Evolutionary conservation across 305 asterid genomes (phyloP).

Genomic region (Fraxinus albicans): DNA sequence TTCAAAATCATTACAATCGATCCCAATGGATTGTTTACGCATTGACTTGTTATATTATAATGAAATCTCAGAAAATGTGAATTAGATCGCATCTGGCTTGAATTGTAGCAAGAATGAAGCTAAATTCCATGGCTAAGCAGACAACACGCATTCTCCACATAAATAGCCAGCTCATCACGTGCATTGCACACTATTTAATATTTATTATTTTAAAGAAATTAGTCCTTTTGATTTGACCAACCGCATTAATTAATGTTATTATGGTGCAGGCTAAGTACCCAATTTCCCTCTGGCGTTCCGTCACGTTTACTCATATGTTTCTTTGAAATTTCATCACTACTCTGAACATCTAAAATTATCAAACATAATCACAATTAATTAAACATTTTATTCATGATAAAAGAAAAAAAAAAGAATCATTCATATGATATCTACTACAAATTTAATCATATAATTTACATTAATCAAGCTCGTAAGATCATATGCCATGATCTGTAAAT

Average conservation of each 20-base stretch:
- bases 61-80: not conserved
- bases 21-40: not conserved
- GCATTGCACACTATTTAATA: conserved; percentile 36
- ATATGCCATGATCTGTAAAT: conserved; percentile 18
- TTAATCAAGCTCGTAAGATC: conserved; percentile 24
- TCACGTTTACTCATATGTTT: conserved; percentile 50
- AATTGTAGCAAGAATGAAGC: conserved; percentile 6
- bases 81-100: conserved; percentile 2
- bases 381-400: not conserved
- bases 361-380: not conserved
- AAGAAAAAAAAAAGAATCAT: conserved; percentile 21
- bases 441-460: conserved; percentile 47
- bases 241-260: conserved; percentile 32
- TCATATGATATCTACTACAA: conserved; percentile 10
- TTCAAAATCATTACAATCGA: not conserved
- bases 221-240: conserved; percentile 30
- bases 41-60: not conserved
- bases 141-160: conserved; percentile 25
- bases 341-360: not conserved
- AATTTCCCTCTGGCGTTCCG: conserved; percentile 62
- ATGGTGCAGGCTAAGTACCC: conserved; percentile 29
- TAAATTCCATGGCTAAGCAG: conserved; percentile 22
- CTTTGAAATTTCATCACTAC: conserved; percentile 14
- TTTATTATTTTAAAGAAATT: conserved; percentile 28
- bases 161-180: conserved; percentile 43